Conservation (phyloP, 164 flowering plant genomes). For the Brasenia schreberi region DNA sequence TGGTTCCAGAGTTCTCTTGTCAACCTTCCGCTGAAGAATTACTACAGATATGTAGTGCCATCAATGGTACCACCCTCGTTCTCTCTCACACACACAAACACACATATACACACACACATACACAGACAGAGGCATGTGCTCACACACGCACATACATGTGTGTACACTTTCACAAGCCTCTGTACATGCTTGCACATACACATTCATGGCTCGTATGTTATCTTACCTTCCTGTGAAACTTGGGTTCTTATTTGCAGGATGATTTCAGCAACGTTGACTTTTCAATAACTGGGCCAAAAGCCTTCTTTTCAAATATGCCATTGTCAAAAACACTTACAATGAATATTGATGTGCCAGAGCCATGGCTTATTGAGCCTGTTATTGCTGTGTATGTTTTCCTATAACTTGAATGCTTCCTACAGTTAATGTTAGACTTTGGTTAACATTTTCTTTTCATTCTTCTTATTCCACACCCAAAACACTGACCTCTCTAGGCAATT, state of each 20-base stretch:
- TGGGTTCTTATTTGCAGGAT: constrained; percentile 42
- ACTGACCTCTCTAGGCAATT: no score
- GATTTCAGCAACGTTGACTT: constrained; percentile 66
- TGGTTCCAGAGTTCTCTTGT: constrained; percentile 74
- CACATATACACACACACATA: background rate
- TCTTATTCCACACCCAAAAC: no score
- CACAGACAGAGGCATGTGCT: background rate
- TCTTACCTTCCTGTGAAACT: background rate
- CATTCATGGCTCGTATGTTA: background rate
- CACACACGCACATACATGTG: background rate
- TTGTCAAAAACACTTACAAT: constrained; percentile 93
- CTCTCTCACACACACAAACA: background rate
- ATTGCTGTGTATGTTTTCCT: constrained; percentile 68
- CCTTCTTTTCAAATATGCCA: constrained; percentile 96
- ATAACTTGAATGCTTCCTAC: background rate
- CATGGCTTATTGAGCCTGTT: constrained; percentile 98
- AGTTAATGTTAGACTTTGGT: background rate
- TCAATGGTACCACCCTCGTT: constrained; percentile 41
- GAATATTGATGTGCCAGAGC: constrained; percentile 99
- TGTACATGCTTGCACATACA: background rate
- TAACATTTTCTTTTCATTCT: no score
- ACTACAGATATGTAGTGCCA: constrained; percentile 91
- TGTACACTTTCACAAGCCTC: background rate
- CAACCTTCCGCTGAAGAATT: constrained; percentile 93
- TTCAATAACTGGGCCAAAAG: constrained; percentile 76